Conservation (phyloP, 345 rosid species). For the Gossypium turneri region DNA sequence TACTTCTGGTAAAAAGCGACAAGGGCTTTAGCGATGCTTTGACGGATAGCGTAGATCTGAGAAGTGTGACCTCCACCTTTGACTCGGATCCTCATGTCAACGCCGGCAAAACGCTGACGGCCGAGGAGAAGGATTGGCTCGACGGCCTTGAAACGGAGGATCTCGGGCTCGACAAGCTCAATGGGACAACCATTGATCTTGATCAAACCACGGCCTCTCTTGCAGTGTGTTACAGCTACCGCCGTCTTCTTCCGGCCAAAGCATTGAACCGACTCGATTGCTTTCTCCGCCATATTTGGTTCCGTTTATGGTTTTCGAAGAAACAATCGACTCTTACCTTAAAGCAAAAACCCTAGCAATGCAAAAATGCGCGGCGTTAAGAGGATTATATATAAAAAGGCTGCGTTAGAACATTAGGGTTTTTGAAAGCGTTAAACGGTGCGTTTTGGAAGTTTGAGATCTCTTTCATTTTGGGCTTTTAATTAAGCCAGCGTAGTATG, state of each 20-base stretch:
- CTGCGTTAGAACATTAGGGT: background rate
- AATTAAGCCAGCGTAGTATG: no score
- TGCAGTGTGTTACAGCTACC: conserved; percentile 79
- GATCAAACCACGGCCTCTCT: conserved; percentile 64
- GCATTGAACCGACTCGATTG: conserved; percentile 56
- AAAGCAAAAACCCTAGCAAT: conserved; percentile 18
- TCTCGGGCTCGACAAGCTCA: conserved; percentile 74
- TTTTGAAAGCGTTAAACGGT: background rate
- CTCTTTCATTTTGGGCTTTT: background rate
- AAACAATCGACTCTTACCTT: background rate
- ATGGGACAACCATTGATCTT: conserved; percentile 83
- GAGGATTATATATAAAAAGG: background rate
- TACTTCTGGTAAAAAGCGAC: conserved; percentile 85
- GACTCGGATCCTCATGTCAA: conserved; percentile 72
- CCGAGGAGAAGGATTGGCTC: conserved; percentile 83
- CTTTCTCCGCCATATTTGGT: background rate
- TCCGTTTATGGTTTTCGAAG: background rate
- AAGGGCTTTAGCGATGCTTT: conserved; percentile 85
- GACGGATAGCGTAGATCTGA: conserved; percentile 89
- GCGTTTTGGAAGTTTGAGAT: background rate
- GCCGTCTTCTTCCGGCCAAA: conserved; percentile 87
- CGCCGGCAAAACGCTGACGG: conserved; percentile 64
- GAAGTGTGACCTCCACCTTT: conserved; percentile 72
- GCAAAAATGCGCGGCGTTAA: background rate
- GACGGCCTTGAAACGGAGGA: conserved; percentile 67